These are phyloP conservation scores for Guadua angustifolia DNA, from an alignment of 176 grass and related monocot genomes.

Conservation along the genomic window DNA sequence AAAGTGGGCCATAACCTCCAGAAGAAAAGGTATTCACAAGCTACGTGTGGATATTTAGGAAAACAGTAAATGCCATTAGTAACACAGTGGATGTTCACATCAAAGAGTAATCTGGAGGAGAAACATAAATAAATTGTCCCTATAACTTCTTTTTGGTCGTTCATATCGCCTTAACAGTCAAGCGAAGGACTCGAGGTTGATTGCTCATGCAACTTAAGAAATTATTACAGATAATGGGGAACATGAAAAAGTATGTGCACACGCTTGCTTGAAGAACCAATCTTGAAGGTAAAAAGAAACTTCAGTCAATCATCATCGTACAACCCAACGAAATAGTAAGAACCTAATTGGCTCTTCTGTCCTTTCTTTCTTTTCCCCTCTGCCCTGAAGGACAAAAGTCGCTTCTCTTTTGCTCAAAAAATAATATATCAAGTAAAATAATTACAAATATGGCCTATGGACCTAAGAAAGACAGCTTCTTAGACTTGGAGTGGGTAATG, in stretches of 20 bases:
- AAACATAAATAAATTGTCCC: constrained; percentile 12
- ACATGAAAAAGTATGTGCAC: constrained; percentile 39
- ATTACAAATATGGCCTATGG: constrained; percentile 28
- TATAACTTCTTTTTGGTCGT: not conserved
- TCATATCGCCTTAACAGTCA: constrained; percentile 14
- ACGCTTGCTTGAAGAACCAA: constrained; percentile 35
- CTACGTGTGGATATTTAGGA: not conserved
- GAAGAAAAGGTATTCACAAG: not conserved
- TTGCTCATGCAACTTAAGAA: constrained; percentile 35
- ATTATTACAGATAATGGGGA: constrained; percentile 45
- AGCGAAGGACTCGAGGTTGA: constrained; percentile 15
- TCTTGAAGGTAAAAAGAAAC: constrained; percentile 6
- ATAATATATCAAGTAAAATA: constrained; percentile 16
- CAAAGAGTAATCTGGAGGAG: constrained; percentile 5
- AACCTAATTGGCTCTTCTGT: constrained; percentile 2
- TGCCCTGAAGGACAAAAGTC: not conserved
- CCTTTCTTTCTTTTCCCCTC: not conserved
- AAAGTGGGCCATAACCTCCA: not conserved
- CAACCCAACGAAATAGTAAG: not conserved
- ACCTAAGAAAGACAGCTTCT: constrained; percentile 30
- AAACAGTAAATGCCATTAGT: not conserved
- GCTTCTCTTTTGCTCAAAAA: constrained; percentile 15
- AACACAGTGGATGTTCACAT: constrained; percentile 12
- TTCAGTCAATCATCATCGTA: constrained; percentile 36
- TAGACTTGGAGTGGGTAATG: constrained; percentile 27